phyloP scores from a whole-genome alignment of 2,329 filamentous ascomycete genomes.

The Cadophora sp. region DNA sequence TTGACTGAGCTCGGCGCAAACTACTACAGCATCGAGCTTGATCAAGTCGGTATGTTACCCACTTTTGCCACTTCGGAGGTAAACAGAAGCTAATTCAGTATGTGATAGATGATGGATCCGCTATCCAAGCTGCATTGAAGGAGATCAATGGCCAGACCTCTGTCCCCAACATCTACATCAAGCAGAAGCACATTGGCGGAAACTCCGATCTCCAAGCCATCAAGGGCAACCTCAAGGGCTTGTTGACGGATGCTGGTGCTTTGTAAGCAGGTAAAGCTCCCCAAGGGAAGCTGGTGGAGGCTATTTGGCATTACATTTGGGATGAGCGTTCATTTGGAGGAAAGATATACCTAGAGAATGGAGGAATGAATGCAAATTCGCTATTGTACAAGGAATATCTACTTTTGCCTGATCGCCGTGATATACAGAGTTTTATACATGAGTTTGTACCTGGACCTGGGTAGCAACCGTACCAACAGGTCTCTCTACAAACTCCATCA shows the following conservation, averaged over 20 bases:
- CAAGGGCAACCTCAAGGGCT: conserved; percentile 68
- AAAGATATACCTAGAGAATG: background rate
- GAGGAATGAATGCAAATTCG: conserved; percentile 4
- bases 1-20: conserved; percentile 75
- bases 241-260: conserved; percentile 71
- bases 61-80: background rate
- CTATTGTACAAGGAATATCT: conserved; percentile 1
- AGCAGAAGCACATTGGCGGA: conserved; percentile 89
- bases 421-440: conserved; percentile 10
- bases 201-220: conserved; percentile 84
- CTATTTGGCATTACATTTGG: background rate
- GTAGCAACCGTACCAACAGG: conserved; percentile 87
- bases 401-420: background rate
- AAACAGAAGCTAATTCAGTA: conserved; percentile 22
- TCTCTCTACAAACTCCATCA: conserved; percentile 86
- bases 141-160: conserved; percentile 84
- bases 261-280: conserved; percentile 51
- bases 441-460: conserved; percentile 61
- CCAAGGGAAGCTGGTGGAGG: conserved; percentile 26
- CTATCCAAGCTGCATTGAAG: conserved; percentile 81
- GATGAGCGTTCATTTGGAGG: background rate
- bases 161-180: conserved; percentile 96
- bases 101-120: conserved; percentile 75
- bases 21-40: conserved; percentile 80
- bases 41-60: conserved; percentile 73